Evolutionary conservation across 2,329 filamentous ascomycete species (phyloP).

Genomic region (Paraphaeosphaeria sporulosa): DNA sequence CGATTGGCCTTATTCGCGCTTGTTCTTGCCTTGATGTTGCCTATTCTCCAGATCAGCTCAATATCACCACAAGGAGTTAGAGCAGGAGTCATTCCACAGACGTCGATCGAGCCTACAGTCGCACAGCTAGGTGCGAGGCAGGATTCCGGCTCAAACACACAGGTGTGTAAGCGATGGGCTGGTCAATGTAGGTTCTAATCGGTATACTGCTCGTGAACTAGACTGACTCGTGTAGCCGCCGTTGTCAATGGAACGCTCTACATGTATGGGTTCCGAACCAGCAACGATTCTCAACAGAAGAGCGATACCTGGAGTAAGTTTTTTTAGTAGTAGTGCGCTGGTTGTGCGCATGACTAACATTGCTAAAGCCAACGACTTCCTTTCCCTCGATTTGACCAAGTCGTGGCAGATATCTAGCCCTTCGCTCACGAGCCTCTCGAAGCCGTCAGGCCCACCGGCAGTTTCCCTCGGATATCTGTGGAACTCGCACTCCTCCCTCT

Average conservation of each 20-base stretch:
- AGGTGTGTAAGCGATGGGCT: slow-evolving; percentile 49
- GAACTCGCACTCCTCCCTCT: slow-evolving; percentile 74
- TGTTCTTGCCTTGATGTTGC: slow-evolving; percentile 43
- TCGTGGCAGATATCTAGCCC: slow-evolving; percentile 75
- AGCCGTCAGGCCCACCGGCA: slow-evolving; percentile 73
- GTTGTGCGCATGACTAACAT: slow-evolving; percentile 15
- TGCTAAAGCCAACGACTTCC: slow-evolving; percentile 66
- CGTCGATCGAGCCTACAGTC: slow-evolving; percentile 26
- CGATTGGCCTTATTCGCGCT: slow-evolving; percentile 39
- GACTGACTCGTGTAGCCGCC: slow-evolving; percentile 55
- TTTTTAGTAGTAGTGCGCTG: background rate
- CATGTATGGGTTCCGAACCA: slow-evolving; percentile 76
- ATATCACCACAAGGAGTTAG: slow-evolving; percentile 35
- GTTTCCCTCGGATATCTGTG: slow-evolving; percentile 79
- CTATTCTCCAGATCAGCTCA: slow-evolving; percentile 40
- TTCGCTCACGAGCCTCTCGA: slow-evolving; percentile 66
- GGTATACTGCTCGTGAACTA: background rate
- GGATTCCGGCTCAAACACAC: slow-evolving; percentile 33
- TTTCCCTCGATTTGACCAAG: slow-evolving; percentile 74
- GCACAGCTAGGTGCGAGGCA: slow-evolving; percentile 34
- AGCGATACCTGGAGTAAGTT: slow-evolving; percentile 74
- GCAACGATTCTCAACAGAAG: slow-evolving; percentile 63
- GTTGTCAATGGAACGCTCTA: slow-evolving; percentile 78
- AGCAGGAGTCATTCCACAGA: slow-evolving; percentile 34
- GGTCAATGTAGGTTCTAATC: slow-evolving; percentile 36